A percentile compares a stretch with the other conserved stretches of the same genome.
phyloP scores from a whole-genome alignment of 1,284 basidiomycete species.

The Apiotrichum montevideense region DNA sequence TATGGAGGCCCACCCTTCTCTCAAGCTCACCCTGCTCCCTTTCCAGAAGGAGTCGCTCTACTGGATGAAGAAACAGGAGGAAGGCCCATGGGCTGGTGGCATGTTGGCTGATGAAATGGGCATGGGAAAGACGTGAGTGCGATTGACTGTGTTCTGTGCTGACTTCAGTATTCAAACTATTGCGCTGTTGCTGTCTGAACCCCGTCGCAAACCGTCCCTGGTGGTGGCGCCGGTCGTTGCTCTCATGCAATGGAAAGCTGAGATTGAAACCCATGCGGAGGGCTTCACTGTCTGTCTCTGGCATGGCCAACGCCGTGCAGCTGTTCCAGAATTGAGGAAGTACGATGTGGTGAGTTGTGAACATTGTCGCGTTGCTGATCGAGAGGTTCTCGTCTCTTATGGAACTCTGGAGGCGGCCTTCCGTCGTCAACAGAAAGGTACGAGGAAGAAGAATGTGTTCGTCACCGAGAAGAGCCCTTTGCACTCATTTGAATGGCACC shows the following conservation, averaged over 20 bases:
- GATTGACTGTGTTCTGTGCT: background rate
- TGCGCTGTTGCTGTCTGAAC: slow-evolving; percentile 67
- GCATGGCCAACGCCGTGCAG: slow-evolving; percentile 67
- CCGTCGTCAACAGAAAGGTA: slow-evolving; percentile 87
- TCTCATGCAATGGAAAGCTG: slow-evolving; percentile 97
- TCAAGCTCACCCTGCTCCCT: slow-evolving; percentile 61
- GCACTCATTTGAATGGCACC: slow-evolving; percentile 81
- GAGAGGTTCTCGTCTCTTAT: slow-evolving; percentile 51
- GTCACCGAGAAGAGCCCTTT: slow-evolving; percentile 84
- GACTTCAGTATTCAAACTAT: slow-evolving; percentile 87
- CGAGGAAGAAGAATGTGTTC: slow-evolving; percentile 76
- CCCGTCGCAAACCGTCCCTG: slow-evolving; percentile 68
- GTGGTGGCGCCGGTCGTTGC: slow-evolving; percentile 96
- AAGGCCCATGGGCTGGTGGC: slow-evolving; percentile 80
- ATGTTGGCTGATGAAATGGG: slow-evolving; percentile 75
- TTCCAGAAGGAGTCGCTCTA: slow-evolving; percentile 85
- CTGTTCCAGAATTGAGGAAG: slow-evolving; percentile 64
- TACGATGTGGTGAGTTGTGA: slow-evolving; percentile 69
- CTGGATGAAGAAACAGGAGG: slow-evolving; percentile 96
- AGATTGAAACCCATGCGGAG: slow-evolving; percentile 76
- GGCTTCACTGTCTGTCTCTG: slow-evolving; percentile 75
- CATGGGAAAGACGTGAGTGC: slow-evolving; percentile 72
- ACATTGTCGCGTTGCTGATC: background rate
- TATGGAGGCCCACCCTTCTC: slow-evolving; percentile 69
- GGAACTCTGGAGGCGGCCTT: slow-evolving; percentile 87